A percentile compares a stretch with the other conserved stretches of the same genome.
Evolutionary conservation across 306 rosid genomes (phyloP).

Genomic region (Dalbergia cultrata): DNA sequence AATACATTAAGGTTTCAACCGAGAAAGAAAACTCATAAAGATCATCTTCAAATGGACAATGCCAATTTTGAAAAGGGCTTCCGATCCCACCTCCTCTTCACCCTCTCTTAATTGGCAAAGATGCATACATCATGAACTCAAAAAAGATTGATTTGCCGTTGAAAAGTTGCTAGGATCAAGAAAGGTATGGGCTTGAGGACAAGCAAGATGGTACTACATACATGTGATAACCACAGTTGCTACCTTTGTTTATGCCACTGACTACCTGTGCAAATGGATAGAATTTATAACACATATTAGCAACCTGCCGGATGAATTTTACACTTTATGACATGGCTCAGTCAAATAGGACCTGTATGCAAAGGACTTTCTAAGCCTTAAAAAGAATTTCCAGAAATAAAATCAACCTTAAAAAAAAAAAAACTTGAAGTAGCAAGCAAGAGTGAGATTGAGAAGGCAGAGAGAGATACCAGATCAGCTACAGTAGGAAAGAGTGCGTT

Average conservation of each 20-base stretch:
- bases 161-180: slow-evolving; percentile 10
- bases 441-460: neutral
- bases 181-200: neutral
- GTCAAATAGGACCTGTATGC: slow-evolving; percentile 17
- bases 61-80: slow-evolving; percentile 18
- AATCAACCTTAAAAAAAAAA: neutral
- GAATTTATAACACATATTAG: slow-evolving; percentile 31
- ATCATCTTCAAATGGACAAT: neutral
- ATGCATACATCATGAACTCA: neutral
- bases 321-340: neutral
- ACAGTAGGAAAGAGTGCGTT: slow-evolving; percentile 70
- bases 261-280: slow-evolving; percentile 65
- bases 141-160: slow-evolving; percentile 13
- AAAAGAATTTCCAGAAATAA: neutral
- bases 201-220: slow-evolving; percentile 53
- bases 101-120: neutral
- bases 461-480: slow-evolving; percentile 71
- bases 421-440: neutral
- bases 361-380: neutral
- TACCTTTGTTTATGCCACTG: slow-evolving; percentile 97
- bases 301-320: slow-evolving; percentile 27
- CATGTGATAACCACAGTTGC: slow-evolving; percentile 93
- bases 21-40: neutral
- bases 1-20: neutral
- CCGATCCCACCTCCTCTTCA: slow-evolving; percentile 16